phyloP scores from a whole-genome alignment of 345 rosid genomes.

The Litchi chinensis region DNA sequence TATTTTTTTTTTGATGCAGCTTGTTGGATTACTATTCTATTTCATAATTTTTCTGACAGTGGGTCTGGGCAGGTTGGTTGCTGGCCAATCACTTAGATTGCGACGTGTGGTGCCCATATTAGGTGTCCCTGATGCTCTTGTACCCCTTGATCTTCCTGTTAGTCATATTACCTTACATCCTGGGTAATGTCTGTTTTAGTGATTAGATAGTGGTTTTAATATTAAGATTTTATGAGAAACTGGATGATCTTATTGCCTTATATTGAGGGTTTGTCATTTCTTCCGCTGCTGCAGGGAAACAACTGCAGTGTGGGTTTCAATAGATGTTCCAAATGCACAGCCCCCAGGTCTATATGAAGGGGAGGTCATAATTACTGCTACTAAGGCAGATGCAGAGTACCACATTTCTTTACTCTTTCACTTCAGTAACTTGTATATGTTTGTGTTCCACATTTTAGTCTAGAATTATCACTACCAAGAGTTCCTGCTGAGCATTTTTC shows the following conservation, averaged over 20 bases:
- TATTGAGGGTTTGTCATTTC: conserved; percentile 23
- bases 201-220: conserved; percentile 12
- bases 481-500: background rate
- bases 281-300: conserved; percentile 66
- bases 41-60: conserved; percentile 23
- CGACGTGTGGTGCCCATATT: conserved; percentile 75
- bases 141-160: conserved; percentile 80
- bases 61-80: conserved; percentile 58
- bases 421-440: conserved; percentile 4
- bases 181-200: conserved; percentile 54
- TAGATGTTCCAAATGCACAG: conserved; percentile 85
- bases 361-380: conserved; percentile 73
- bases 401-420: conserved; percentile 16
- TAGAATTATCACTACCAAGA: background rate
- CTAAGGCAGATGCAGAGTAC: conserved; percentile 68
- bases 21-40: conserved; percentile 19
- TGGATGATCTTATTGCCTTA: conserved; percentile 18
- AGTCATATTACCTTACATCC: conserved; percentile 75
- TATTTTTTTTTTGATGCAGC: conserved; percentile 4
- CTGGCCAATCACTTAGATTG: conserved; percentile 73
- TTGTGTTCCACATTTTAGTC: background rate
- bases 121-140: conserved; percentile 98
- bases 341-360: conserved; percentile 94
- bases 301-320: conserved; percentile 81
- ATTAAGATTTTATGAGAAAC: conserved; percentile 5